Conservation (phyloP, 78 protist genomes). For the Bigelowiella natans region DNA sequence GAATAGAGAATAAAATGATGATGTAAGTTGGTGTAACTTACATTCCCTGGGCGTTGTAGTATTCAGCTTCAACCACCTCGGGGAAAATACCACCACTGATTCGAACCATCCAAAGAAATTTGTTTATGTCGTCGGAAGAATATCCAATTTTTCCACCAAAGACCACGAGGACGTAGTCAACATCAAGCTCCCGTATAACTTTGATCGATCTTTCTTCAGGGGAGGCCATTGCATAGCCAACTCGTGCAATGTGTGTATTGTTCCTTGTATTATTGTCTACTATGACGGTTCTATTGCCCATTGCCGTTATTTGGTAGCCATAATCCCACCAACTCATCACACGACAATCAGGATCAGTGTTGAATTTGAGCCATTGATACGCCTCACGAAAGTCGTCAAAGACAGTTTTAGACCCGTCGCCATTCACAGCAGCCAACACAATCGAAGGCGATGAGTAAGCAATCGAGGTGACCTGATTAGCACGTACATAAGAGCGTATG, state of each 20-base stretch:
- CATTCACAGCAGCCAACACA: constrained; percentile 45
- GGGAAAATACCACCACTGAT: constrained; percentile 48
- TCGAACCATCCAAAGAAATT: constrained; percentile 93
- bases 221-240: constrained; percentile 81
- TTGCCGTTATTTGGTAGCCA: constrained; percentile 95
- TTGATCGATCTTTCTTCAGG: constrained; percentile 51
- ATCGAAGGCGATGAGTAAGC: constrained; percentile 96
- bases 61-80: constrained; percentile 61
- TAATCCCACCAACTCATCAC: constrained; percentile 85
- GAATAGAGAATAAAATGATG: not conserved
- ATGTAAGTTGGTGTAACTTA: not conserved
- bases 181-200: constrained; percentile 69
- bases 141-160: constrained; percentile 96
- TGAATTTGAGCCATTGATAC: constrained; percentile 90
- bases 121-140: constrained; percentile 34
- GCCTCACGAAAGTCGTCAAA: constrained; percentile 98
- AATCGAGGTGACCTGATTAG: constrained; percentile 69
- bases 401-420: constrained; percentile 33
- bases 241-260: constrained; percentile 92
- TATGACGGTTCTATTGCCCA: constrained; percentile 89
- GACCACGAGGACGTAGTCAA: constrained; percentile 90
- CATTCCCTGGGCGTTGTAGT: constrained; percentile 46
- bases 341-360: constrained; percentile 84
- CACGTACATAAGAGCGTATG: too few relatives aligned
- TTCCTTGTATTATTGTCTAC: constrained; percentile 99